Conservation (phyloP, 768 basidiomycete species). For the Tulasnella sp. region DNA sequence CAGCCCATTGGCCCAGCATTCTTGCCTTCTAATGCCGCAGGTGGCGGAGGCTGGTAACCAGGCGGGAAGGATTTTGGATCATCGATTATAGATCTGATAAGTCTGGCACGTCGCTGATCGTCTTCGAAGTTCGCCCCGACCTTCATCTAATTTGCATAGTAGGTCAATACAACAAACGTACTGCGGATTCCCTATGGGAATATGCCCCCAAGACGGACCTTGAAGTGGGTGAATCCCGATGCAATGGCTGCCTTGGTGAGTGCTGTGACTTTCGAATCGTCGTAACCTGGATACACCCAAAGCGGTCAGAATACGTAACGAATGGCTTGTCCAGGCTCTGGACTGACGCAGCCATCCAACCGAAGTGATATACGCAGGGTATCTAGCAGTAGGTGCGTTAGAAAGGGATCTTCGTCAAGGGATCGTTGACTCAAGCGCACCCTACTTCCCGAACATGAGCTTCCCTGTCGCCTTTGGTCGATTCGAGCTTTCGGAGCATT, state of each 20-base stretch:
- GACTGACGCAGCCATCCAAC: constrained; percentile 15
- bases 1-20: constrained; percentile 36
- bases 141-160: constrained; percentile 26
- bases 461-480: constrained; percentile 31
- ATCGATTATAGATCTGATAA: constrained; percentile 37
- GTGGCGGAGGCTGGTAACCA: constrained; percentile 23
- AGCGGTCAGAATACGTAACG: neutral
- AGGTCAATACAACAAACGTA: neutral
- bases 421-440: neutral
- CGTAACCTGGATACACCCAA: constrained; percentile 25
- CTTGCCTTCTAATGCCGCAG: constrained; percentile 29
- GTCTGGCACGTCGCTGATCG: constrained; percentile 32
- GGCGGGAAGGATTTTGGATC: constrained; percentile 31
- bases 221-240: constrained; percentile 40
- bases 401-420: neutral
- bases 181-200: neutral
- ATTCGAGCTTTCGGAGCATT: constrained; percentile 31
- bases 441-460: constrained; percentile 26
- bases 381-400: neutral
- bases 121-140: constrained; percentile 35
- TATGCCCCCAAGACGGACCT: constrained; percentile 23
- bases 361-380: constrained; percentile 17
- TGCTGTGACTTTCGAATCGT: constrained; percentile 33
- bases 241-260: constrained; percentile 31
- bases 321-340: neutral